A percentile compares a stretch with the other conserved stretches of the same genome.
Conservation (phyloP, 495 filamentous ascomycete species). For the Daldinia concentrica region DNA sequence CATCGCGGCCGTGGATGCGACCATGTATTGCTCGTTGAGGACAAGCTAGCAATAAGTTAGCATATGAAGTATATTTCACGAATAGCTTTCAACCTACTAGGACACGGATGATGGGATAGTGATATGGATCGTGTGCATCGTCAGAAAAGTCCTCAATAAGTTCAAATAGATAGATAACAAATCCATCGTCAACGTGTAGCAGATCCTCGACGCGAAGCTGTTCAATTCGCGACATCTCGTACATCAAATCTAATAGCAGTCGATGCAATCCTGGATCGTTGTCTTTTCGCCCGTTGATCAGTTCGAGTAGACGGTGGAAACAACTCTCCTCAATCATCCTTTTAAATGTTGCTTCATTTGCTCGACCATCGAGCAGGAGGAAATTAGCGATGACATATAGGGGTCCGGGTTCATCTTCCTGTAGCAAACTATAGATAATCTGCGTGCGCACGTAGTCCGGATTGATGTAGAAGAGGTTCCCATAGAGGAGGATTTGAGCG, state of each 20-base stretch:
- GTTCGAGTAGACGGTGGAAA: conserved; percentile 83
- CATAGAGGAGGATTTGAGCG: conserved; percentile 81
- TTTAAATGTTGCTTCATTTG: conserved; percentile 79
- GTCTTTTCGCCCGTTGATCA: conserved; percentile 72
- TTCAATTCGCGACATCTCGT: conserved; percentile 97
- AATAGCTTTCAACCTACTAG: conserved; percentile 65
- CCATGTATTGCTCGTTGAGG: conserved; percentile 98
- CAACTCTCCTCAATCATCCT: conserved; percentile 87
- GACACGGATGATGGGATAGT: conserved; percentile 93
- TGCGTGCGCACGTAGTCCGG: conserved; percentile 90
- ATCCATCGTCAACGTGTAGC: conserved; percentile 81
- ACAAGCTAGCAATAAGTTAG: conserved; percentile 71
- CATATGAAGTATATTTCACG: not conserved
- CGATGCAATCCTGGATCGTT: conserved; percentile 79
- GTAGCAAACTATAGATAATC: conserved; percentile 89
- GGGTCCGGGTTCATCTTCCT: conserved; percentile 83
- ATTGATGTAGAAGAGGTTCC: conserved; percentile 75
- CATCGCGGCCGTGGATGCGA: conserved; percentile 67
- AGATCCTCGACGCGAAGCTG: conserved; percentile 79
- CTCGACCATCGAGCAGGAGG: conserved; percentile 88
- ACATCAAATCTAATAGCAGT: conserved; percentile 85
- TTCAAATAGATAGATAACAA: conserved; percentile 83
- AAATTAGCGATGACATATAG: conserved; percentile 86
- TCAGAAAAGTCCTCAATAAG: conserved; percentile 90
- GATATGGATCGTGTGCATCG: conserved; percentile 93